Evolutionary conservation across 2,329 filamentous ascomycete genomes (phyloP).

Genomic region (Claviceps purpurea): DNA sequence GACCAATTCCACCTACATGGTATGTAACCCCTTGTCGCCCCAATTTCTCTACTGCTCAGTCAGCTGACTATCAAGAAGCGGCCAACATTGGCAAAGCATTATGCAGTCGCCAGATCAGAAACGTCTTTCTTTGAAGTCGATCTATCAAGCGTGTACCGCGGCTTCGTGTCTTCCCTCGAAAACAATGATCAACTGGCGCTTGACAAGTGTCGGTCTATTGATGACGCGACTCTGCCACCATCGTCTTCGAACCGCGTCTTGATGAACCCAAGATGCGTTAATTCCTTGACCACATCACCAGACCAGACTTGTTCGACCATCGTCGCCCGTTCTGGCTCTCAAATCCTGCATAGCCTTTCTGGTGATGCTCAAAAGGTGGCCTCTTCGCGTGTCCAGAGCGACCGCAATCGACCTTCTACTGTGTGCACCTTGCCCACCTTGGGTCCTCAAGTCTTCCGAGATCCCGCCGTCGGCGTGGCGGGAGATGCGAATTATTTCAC

Average conservation of each 20-base stretch:
- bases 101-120: background rate
- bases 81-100: conserved; percentile 1
- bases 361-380: background rate
- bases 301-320: background rate
- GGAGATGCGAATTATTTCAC: no score
- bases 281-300: background rate
- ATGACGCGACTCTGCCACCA: background rate
- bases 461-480: no score
- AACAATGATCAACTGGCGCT: background rate
- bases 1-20: background rate
- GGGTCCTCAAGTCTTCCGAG: no score
- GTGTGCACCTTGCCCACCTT: no score
- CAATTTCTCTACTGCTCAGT: background rate
- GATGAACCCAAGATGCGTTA: background rate
- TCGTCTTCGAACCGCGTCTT: background rate
- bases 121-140: background rate
- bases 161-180: background rate
- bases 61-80: background rate
- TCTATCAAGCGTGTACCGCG: background rate
- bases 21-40: background rate
- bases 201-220: background rate
- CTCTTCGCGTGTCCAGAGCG: background rate
- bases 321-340: background rate
- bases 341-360: background rate
- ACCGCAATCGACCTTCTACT: no score